Evolutionary conservation across 2,329 filamentous ascomycete genomes (phyloP).

Genomic region (Aspergillus intermedius): DNA sequence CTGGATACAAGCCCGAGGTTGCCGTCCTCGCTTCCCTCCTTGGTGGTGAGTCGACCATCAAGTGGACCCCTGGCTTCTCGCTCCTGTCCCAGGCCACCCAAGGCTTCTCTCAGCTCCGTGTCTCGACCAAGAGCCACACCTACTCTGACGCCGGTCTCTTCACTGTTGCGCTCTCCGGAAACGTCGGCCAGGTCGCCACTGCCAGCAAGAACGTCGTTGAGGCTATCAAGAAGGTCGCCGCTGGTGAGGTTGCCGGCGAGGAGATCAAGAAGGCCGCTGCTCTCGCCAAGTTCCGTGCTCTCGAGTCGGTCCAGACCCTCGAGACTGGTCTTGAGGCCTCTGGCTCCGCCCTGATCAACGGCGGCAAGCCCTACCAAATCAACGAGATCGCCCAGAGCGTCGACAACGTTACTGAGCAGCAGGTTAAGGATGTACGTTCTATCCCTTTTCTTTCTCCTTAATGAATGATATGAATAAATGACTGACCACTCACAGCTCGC

Average conservation of each 20-base stretch:
- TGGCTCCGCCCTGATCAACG: conserved; percentile 75
- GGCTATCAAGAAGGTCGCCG: conserved; percentile 72
- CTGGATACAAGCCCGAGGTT: conserved; percentile 80
- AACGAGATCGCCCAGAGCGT: conserved; percentile 71
- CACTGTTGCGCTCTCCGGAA: conserved; percentile 71
- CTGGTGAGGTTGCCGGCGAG: conserved; percentile 70
- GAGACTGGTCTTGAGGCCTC: conserved; percentile 73
- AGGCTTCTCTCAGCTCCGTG: conserved; percentile 58
- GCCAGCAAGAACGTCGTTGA: conserved; percentile 73
- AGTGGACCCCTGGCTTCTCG: conserved; percentile 92
- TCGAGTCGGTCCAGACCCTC: conserved; percentile 74
- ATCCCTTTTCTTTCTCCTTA: background rate
- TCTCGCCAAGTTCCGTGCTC: conserved; percentile 84
- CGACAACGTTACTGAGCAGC: conserved; percentile 72
- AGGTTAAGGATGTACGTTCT: conserved; percentile 72
- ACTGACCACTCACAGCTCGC: conserved; percentile 58
- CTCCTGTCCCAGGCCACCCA: conserved; percentile 74
- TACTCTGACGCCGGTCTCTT: conserved; percentile 96
- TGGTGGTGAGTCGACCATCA: conserved; percentile 84
- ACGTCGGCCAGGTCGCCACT: conserved; percentile 64
- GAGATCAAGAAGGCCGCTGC: conserved; percentile 87
- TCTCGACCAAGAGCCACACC: conserved; percentile 68
- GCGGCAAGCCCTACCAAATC: conserved; percentile 76
- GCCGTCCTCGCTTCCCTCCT: conserved; percentile 82
- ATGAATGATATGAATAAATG: background rate